Conservation (phyloP, 768 basidiomycete species). For the Phanerodontia chrysosporium region DNA sequence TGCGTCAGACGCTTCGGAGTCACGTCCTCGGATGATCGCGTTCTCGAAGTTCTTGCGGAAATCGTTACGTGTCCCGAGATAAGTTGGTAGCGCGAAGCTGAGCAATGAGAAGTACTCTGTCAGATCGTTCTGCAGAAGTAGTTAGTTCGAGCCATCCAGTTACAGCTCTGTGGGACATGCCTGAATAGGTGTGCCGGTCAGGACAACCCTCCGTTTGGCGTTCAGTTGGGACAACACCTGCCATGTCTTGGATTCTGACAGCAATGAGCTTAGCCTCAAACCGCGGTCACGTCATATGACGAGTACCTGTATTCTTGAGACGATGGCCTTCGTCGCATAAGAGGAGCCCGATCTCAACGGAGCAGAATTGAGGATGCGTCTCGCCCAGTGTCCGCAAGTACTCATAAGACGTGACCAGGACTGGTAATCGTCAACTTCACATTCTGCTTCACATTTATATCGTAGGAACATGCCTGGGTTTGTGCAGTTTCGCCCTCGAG, state of each 20-base stretch:
- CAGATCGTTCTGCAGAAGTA: slow-evolving; percentile 67
- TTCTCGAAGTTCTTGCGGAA: slow-evolving; percentile 96
- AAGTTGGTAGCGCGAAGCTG: slow-evolving; percentile 90
- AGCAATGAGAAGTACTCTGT: slow-evolving; percentile 93
- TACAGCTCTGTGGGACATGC: slow-evolving; percentile 28
- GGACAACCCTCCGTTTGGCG: slow-evolving; percentile 86
- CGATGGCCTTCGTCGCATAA: slow-evolving; percentile 97
- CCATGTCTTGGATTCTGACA: slow-evolving; percentile 80
- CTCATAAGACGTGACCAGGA: slow-evolving; percentile 99
- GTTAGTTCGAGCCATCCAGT: neutral
- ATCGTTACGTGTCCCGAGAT: slow-evolving; percentile 81
- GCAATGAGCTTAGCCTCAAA: slow-evolving; percentile 3
- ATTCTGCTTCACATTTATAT: neutral
- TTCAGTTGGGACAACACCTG: slow-evolving; percentile 77
- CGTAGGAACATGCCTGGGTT: slow-evolving; percentile 64
- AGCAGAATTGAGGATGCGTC: slow-evolving; percentile 65
- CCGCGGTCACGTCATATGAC: no score
- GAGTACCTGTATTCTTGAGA: slow-evolving; percentile 89
- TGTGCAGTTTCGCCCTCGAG: slow-evolving; percentile 79
- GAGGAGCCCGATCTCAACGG: slow-evolving; percentile 84
- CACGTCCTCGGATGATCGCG: slow-evolving; percentile 84
- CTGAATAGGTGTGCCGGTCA: slow-evolving; percentile 93
- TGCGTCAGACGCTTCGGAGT: slow-evolving; percentile 77
- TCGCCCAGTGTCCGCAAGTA: slow-evolving; percentile 61
- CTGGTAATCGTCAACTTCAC: slow-evolving; percentile 32